These are phyloP conservation scores for Pouteria campechiana DNA, from an alignment of 179 eudicot genomes.

Conservation along the genomic window DNA sequence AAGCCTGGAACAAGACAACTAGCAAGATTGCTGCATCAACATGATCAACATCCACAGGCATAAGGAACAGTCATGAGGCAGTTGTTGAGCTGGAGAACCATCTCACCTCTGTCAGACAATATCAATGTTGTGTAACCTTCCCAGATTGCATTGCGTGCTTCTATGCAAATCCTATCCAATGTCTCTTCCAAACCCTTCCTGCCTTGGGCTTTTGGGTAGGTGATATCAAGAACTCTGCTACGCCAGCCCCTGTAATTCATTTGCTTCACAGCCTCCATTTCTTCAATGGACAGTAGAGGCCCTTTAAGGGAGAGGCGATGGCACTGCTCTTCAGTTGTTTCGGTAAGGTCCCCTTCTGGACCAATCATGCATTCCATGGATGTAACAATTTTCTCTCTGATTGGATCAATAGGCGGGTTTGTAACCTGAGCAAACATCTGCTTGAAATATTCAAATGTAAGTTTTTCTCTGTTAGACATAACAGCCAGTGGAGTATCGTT, in stretches of 20 bases:
- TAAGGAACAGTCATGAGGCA: too few species aligned
- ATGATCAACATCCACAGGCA: too few species aligned
- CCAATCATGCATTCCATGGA: slow-evolving; percentile 99
- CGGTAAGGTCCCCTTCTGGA: slow-evolving; percentile 98
- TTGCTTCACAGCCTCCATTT: slow-evolving; percentile 90
- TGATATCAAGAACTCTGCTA: slow-evolving; percentile 88
- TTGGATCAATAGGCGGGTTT: slow-evolving; percentile 98
- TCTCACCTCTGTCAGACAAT: slow-evolving; percentile 96
- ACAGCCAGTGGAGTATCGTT: slow-evolving; percentile 98
- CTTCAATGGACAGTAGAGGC: slow-evolving; percentile 71
- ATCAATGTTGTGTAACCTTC: slow-evolving; percentile 76
- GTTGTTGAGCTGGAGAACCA: too few species aligned
- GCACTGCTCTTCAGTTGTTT: slow-evolving; percentile 92
- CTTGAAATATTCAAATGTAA: slow-evolving; percentile 91
- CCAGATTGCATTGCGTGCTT: slow-evolving; percentile 75
- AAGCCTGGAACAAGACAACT: too few species aligned
- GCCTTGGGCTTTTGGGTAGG: slow-evolving; percentile 65
- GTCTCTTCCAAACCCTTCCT: slow-evolving; percentile 89
- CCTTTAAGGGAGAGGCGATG: slow-evolving; percentile 95
- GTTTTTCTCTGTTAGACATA: slow-evolving; percentile 95
- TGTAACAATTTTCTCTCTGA: slow-evolving; percentile 92
- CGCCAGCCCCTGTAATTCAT: slow-evolving; percentile 97
- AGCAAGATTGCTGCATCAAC: too few species aligned
- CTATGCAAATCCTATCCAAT: slow-evolving; percentile 77
- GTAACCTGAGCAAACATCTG: slow-evolving; percentile 99